These are phyloP conservation scores for Exophiala sp. DNA, from an alignment of 2,329 filamentous ascomycete species.

Conservation along the genomic window DNA sequence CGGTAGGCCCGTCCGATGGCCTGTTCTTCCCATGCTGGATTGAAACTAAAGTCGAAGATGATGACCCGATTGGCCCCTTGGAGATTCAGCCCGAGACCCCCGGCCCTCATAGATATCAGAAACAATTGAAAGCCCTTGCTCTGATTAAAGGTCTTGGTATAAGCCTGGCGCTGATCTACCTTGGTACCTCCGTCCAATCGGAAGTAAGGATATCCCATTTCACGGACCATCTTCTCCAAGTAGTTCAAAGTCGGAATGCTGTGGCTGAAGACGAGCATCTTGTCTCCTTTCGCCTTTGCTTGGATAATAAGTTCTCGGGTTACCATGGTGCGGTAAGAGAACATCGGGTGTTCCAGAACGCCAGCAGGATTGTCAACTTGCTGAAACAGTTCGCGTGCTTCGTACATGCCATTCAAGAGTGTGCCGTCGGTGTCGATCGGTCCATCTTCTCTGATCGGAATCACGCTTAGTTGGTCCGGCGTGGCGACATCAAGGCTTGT, in stretches of 20 bases:
- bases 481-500: too few species aligned
- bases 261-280: constrained; percentile 74
- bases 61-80: constrained; percentile 77
- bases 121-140: constrained; percentile 51
- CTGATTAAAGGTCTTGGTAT: constrained; percentile 64
- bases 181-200: constrained; percentile 64
- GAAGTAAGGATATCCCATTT: constrained; percentile 42
- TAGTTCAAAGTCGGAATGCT: constrained; percentile 65
- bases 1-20: constrained; percentile 82
- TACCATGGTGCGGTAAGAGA: constrained; percentile 64
- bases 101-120: constrained; percentile 76
- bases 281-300: constrained; percentile 58
- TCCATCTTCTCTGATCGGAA: too few species aligned
- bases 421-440: too few species aligned
- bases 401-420: too few species aligned
- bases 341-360: constrained; percentile 40
- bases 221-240: constrained; percentile 53
- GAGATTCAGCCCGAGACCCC: constrained; percentile 78
- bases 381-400: constrained; percentile 21
- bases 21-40: constrained; percentile 76
- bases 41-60: constrained; percentile 77
- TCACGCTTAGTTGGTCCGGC: too few species aligned
- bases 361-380: constrained; percentile 23
- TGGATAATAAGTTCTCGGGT: constrained; percentile 64
- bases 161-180: constrained; percentile 53